Percentiles rank a stretch among this genome's conserved stretches.
Conservation (phyloP, 2,329 filamentous ascomycete species). For the Aspergillus novofumigatus region DNA sequence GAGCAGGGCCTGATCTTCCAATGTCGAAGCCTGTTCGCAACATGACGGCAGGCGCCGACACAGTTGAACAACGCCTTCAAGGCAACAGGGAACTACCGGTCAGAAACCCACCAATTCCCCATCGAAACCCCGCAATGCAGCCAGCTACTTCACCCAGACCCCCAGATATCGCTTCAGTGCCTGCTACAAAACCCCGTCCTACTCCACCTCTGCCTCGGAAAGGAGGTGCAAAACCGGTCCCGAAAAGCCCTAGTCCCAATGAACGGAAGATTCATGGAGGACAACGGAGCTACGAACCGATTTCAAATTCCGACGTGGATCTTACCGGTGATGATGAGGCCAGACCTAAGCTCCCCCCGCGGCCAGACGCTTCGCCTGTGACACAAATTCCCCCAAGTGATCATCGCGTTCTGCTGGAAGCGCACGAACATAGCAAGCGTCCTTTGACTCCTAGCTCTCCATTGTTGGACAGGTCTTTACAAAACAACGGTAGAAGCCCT, state of each 20-base stretch:
- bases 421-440: constrained; percentile 10
- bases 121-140: constrained; percentile 9
- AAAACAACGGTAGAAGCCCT: constrained; percentile 21
- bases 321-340: constrained; percentile 14
- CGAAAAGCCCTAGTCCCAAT: not conserved
- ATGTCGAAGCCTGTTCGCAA: constrained; percentile 24
- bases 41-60: constrained; percentile 1
- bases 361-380: constrained; percentile 9
- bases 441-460: constrained; percentile 23
- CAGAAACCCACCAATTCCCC: constrained; percentile 5
- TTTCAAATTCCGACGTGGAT: constrained; percentile 9
- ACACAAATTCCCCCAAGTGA: constrained; percentile 1
- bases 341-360: constrained; percentile 25
- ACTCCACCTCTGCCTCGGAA: constrained; percentile 15
- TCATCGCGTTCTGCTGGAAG: constrained; percentile 7
- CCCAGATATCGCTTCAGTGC: constrained; percentile 3
- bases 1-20: constrained; percentile 16
- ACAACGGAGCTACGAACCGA: constrained; percentile 7
- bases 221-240: not conserved
- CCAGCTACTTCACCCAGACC: not conserved
- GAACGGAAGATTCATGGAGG: not conserved
- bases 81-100: constrained; percentile 1
- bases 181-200: constrained; percentile 13
- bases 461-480: constrained; percentile 22
- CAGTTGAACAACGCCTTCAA: constrained; percentile 3